phyloP scores from a whole-genome alignment of 2,329 filamentous ascomycete genomes.

The Dryadomyces quercivorus region DNA sequence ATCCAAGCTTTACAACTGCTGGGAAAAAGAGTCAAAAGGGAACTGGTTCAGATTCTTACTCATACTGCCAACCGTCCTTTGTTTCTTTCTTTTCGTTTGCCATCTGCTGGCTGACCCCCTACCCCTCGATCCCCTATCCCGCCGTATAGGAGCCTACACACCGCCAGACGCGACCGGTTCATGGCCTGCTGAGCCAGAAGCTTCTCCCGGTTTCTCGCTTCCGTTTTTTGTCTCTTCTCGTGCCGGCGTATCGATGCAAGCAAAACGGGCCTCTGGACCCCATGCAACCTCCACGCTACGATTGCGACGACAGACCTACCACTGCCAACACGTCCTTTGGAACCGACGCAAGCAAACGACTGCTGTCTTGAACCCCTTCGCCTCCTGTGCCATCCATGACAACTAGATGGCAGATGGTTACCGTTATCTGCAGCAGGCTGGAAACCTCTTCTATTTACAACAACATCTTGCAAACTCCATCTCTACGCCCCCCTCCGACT shows the following conservation, averaged over 20 bases:
- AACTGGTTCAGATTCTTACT: too few relatives aligned
- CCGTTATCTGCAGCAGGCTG: constrained; percentile 47
- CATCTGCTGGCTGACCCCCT: too few relatives aligned
- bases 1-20: neutral
- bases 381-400: constrained; percentile 16
- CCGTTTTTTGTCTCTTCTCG: neutral
- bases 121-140: too few relatives aligned
- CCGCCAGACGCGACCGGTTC: neutral
- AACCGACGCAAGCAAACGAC: constrained; percentile 1
- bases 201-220: neutral
- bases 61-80: neutral
- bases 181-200: constrained; percentile 5
- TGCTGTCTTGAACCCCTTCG: neutral
- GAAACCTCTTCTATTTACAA: constrained; percentile 46
- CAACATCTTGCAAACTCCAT: constrained; percentile 31
- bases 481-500: constrained; percentile 10
- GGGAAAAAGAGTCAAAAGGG: neutral
- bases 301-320: neutral
- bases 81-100: neutral
- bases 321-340: neutral
- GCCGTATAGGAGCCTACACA: too few relatives aligned
- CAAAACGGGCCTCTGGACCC: constrained; percentile 8
- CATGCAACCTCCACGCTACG: constrained; percentile 3
- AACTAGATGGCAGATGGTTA: constrained; percentile 60
- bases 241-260: constrained; percentile 11